Conservation (phyloP, 345 rosid species). For the Brassica cretica region DNA sequence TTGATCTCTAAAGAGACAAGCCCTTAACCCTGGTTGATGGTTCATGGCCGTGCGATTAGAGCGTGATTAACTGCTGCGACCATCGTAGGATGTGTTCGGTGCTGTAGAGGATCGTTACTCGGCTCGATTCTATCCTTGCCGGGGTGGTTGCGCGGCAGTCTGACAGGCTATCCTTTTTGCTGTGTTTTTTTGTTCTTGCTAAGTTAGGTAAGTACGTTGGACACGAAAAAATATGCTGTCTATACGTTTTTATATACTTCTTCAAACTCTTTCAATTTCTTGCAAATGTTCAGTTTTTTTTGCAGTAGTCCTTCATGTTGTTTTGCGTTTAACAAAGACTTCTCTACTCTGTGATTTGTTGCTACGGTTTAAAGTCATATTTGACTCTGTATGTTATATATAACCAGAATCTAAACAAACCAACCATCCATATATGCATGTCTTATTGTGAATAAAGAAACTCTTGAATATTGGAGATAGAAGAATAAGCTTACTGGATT, state of each 20-base stretch:
- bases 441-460: background rate
- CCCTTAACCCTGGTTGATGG: background rate
- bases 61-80: constrained; percentile 26
- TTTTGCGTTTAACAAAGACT: background rate
- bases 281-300: background rate
- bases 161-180: constrained; percentile 17
- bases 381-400: background rate
- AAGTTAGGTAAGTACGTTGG: background rate
- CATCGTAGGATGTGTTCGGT: background rate
- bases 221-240: background rate
- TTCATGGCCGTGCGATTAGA: constrained; percentile 1
- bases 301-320: background rate
- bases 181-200: background rate
- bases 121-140: constrained; percentile 1
- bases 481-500: background rate
- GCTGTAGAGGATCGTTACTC: constrained; percentile 32
- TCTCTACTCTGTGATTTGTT: background rate
- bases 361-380: background rate
- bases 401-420: background rate
- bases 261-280: background rate
- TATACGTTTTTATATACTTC: background rate
- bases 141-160: constrained; percentile 25
- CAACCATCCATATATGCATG: background rate
- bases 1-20: background rate
- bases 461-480: background rate